These are phyloP conservation scores for Blastobotrys aristatus DNA, from an alignment of 1,139 yeast genomes.

Conservation along the genomic window DNA sequence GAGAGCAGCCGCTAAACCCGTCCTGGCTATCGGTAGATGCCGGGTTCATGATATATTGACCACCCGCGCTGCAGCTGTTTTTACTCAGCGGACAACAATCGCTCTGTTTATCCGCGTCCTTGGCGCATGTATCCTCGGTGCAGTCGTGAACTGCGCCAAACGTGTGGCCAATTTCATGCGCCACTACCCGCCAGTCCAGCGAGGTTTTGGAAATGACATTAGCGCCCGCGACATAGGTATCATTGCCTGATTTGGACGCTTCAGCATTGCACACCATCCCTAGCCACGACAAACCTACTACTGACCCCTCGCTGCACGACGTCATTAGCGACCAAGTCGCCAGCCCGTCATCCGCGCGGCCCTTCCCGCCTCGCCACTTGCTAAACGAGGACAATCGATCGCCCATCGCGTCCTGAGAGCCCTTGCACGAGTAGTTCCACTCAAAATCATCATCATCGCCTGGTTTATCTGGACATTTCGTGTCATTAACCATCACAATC, in stretches of 20 bases:
- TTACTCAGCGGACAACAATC: constrained; percentile 37
- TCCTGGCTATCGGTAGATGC: constrained; percentile 31
- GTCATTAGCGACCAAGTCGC: constrained; percentile 40
- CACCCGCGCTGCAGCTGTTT: constrained; percentile 33
- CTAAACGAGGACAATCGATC: constrained; percentile 33
- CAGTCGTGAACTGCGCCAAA: constrained; percentile 44
- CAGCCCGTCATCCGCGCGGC: constrained; percentile 28
- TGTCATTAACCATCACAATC: constrained; percentile 26
- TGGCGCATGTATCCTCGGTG: constrained; percentile 33
- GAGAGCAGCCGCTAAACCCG: constrained; percentile 35
- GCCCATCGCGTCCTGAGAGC: constrained; percentile 24
- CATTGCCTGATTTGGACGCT: constrained; percentile 22
- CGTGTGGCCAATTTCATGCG: constrained; percentile 40
- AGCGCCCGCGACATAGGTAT: constrained; percentile 32
- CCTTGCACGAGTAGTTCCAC: constrained; percentile 34
- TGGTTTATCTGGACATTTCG: constrained; percentile 27
- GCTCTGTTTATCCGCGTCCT: constrained; percentile 27
- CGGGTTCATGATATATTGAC: constrained; percentile 38
- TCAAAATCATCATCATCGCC: constrained; percentile 18
- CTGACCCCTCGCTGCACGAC: constrained; percentile 32
- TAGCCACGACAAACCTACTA: constrained; percentile 40
- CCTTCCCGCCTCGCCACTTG: constrained; percentile 33
- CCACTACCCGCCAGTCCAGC: constrained; percentile 37
- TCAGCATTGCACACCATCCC: constrained; percentile 34
- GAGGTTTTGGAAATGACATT: constrained; percentile 35